These are phyloP conservation scores for Microcera coccophila DNA, from an alignment of 2,329 filamentous ascomycete species.

Conservation along the genomic window DNA sequence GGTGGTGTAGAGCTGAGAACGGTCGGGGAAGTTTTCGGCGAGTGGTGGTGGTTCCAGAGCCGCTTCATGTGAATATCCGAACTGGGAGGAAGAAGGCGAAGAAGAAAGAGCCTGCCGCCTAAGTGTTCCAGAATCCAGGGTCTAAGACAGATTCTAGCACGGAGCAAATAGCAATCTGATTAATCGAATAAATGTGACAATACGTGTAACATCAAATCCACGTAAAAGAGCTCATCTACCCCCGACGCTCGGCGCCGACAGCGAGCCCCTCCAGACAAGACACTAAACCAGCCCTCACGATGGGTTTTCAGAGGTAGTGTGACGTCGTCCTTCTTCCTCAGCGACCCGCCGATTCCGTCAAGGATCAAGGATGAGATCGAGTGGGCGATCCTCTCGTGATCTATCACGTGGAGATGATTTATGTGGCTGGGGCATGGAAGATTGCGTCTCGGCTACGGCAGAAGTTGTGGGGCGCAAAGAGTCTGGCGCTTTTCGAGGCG, in stretches of 20 bases:
- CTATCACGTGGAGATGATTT: conserved; percentile 11
- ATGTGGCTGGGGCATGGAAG: conserved; percentile 3
- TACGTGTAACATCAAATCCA: no score
- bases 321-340: conserved; percentile 15
- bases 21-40: conserved; percentile 8
- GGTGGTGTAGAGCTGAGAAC: conserved; percentile 5
- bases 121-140: no score
- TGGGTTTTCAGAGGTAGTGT: conserved; percentile 7
- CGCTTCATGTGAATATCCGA: conserved; percentile 11
- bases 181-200: no score
- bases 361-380: conserved; percentile 10
- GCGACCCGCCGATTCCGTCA: conserved; percentile 2
- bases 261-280: neutral
- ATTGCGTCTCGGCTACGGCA: conserved; percentile 5
- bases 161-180: no score
- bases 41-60: conserved; percentile 13
- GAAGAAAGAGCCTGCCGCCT: neutral
- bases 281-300: conserved; percentile 1
- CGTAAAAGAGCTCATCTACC: no score
- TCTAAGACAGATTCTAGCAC: no score
- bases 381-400: conserved; percentile 4
- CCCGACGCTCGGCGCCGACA: neutral
- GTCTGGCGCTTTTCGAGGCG: conserved; percentile 6
- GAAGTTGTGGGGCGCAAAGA: conserved; percentile 8
- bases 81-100: neutral